Conservation (phyloP, 768 basidiomycete genomes). For the Russula brevipes region DNA sequence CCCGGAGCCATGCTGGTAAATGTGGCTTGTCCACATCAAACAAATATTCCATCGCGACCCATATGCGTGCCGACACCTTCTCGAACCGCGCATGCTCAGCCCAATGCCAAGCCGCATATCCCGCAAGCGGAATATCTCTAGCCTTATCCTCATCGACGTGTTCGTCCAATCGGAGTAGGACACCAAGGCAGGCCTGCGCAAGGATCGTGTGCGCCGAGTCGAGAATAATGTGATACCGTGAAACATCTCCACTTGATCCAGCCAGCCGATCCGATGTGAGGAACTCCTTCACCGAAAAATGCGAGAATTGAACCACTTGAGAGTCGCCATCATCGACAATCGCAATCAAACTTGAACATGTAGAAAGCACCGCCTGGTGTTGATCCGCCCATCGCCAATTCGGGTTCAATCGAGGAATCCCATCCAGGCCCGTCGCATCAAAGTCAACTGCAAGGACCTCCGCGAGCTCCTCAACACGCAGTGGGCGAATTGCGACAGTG, state of each 20-base stretch:
- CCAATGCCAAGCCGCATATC: neutral
- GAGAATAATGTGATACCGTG: neutral
- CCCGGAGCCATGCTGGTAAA: neutral
- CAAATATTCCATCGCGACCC: neutral
- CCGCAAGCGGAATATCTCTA: neutral
- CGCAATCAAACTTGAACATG: neutral
- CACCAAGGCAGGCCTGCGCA: neutral
- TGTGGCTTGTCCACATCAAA: neutral
- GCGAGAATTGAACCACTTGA: conserved; percentile 8
- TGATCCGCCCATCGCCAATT: neutral
- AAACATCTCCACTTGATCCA: neutral
- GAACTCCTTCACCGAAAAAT: conserved; percentile 10
- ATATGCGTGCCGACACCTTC: neutral
- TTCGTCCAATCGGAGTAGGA: neutral
- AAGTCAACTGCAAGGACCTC: conserved; percentile 14
- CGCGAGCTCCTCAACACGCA: neutral
- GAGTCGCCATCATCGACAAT: neutral
- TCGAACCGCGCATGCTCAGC: conserved; percentile 1
- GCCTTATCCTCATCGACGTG: neutral
- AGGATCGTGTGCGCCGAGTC: neutral
- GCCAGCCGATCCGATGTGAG: neutral
- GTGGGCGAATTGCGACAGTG: neutral
- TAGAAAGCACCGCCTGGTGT: neutral
- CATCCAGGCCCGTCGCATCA: neutral
- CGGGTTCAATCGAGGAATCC: neutral